Evolutionary conservation across 257 asterid genomes (phyloP), one percentile per base, ranked within the genome.

Genomic region (Fraxinus americana): DNA sequence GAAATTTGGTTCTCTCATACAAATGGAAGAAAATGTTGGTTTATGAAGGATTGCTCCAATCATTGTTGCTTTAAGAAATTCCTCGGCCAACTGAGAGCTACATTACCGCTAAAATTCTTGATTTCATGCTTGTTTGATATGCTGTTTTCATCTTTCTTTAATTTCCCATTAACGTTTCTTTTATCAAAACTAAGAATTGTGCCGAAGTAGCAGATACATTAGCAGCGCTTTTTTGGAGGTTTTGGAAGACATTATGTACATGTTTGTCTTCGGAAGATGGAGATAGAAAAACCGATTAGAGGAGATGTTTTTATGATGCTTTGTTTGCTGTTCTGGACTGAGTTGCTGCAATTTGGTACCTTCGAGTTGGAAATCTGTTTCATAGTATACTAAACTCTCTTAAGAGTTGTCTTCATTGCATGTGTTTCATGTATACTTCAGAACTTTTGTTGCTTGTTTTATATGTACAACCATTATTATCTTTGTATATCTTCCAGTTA

Each of bases 71-170:
- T 71, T 78, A 80, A 78, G 76, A 57, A 73, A 59, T 11, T 21
- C 7, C 0, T 16, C 5, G 35, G 34, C 27, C 35, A 35, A 25
- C 27, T 63, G 34, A 25, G 68, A 63, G 30, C 68, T 52, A 16
- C 25, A 19, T 54, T 54, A 54, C 52, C 67, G 32, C 70, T 78
- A 72, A 78, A n/a, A 75, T 84, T 67, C 66, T 35, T 73, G 80
- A 72, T 76, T 81, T 61, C 54, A 43, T 16, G 38, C 71, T n/a
- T 16, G 79, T 66, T 68, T 65, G 67, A 38, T 75, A 50, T 66
- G 25, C 50, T 74, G 52, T 32, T 48, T 52, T 67, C 66, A 50
- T n/a, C 16, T 68, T 35, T 63, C 23, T 25, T 16, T 72, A 54
- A 41, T 54, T 74, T 70, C 67, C 54, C 72, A 11, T 74, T 59